Conservation (phyloP, 257 asterid genomes). For the Ilex asprella region DNA sequence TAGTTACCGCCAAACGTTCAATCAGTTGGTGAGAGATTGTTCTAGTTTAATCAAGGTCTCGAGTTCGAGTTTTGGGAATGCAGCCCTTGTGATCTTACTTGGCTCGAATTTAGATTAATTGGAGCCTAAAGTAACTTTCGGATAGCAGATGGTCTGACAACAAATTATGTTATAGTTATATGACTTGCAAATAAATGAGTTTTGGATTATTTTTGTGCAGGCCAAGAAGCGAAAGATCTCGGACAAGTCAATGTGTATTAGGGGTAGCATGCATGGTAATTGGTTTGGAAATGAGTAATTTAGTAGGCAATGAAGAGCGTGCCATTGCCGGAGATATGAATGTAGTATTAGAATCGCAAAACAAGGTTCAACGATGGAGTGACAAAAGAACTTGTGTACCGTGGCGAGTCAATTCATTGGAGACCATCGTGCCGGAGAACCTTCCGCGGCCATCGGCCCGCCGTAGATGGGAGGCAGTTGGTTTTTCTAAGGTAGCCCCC, state of each 20-base stretch:
- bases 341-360: not conserved
- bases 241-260: slow-evolving; percentile 31
- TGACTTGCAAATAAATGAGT: too few species aligned
- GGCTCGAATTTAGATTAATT: too few species aligned
- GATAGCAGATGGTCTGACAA: too few species aligned
- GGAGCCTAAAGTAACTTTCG: too few species aligned
- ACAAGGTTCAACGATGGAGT: slow-evolving; percentile 48
- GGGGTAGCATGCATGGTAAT: slow-evolving; percentile 41
- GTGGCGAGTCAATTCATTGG: slow-evolving; percentile 66
- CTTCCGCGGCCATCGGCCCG: slow-evolving; percentile 63
- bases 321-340: slow-evolving; percentile 33
- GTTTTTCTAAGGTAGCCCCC: slow-evolving; percentile 34
- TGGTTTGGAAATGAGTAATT: slow-evolving; percentile 33
- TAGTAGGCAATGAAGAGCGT: slow-evolving; percentile 1
- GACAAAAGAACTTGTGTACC: slow-evolving; percentile 64
- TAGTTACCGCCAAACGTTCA: too few species aligned
- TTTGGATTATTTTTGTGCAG: slow-evolving; percentile 18
- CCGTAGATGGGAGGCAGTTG: slow-evolving; percentile 56
- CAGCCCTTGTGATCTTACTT: too few species aligned
- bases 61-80: too few species aligned
- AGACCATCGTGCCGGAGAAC: slow-evolving; percentile 79
- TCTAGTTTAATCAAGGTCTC: too few species aligned
- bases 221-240: slow-evolving; percentile 30
- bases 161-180: too few species aligned
- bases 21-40: too few species aligned